These are phyloP conservation scores for Glycine soja DNA, from an alignment of 306 rosid genomes.

Conservation along the genomic window DNA sequence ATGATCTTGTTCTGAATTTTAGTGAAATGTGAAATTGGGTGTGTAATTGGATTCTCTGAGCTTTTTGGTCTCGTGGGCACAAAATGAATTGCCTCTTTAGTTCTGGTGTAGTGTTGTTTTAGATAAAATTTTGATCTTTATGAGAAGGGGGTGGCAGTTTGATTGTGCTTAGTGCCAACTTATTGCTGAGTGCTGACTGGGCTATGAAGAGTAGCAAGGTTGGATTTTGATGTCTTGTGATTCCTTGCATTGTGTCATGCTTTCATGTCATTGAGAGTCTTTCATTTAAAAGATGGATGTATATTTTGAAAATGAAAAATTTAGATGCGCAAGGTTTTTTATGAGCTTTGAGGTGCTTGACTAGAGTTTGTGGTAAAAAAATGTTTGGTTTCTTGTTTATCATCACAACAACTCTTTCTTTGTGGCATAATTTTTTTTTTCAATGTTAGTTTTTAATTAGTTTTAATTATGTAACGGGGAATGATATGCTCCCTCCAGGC, in stretches of 20 bases:
- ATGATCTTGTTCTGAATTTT: neutral
- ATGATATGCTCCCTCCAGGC: slow-evolving; percentile 61
- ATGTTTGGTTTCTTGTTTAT: slow-evolving; percentile 35
- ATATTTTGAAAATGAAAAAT: neutral
- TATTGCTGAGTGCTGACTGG: neutral
- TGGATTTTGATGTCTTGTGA: slow-evolving; percentile 20
- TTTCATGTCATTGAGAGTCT: slow-evolving; percentile 31
- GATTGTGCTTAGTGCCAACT: slow-evolving; percentile 26
- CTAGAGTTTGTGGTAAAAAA: slow-evolving; percentile 5
- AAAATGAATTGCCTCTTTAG: neutral
- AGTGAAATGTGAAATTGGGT: slow-evolving; percentile 32
- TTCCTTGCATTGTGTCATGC: slow-evolving; percentile 7
- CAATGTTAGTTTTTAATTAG: neutral
- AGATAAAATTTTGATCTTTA: slow-evolving; percentile 14
- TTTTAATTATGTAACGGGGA: slow-evolving; percentile 36
- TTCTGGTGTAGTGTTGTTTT: neutral
- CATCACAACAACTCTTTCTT: neutral
- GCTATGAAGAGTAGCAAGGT: neutral
- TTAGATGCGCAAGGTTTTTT: slow-evolving; percentile 6
- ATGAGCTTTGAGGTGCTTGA: neutral
- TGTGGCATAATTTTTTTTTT: slow-evolving; percentile 30
- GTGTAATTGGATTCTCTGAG: slow-evolving; percentile 28
- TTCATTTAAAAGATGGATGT: neutral
- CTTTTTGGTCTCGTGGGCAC: slow-evolving; percentile 17
- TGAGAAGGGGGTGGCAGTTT: slow-evolving; percentile 9